phyloP scores from a whole-genome alignment of 305 asterid species.

The Striga hermonthica region DNA sequence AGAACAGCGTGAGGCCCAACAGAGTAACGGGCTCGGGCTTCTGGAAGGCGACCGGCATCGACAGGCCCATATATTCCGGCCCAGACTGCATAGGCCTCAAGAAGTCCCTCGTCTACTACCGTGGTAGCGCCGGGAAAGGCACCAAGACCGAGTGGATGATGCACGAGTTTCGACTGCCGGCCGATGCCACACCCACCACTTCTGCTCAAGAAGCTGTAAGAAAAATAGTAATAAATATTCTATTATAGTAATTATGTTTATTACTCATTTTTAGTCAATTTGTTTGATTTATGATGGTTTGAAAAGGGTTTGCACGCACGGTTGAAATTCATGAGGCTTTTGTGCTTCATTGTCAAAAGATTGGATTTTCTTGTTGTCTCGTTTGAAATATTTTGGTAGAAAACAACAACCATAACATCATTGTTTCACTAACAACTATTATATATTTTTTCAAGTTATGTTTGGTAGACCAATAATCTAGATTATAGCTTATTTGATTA shows the following conservation, averaged over 20 bases:
- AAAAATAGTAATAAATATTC: no score
- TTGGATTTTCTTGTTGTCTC: not conserved
- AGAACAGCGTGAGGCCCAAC: conserved; percentile 79
- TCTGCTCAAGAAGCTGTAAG: conserved; percentile 55
- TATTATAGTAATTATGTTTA: no score
- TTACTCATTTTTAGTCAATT: not conserved
- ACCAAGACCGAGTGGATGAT: conserved; percentile 98
- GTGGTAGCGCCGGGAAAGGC: conserved; percentile 96
- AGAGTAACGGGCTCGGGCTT: conserved; percentile 81
- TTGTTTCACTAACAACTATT: not conserved
- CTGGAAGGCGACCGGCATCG: conserved; percentile 94
- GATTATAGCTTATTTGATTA: no score
- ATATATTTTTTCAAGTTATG: no score
- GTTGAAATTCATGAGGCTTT: not conserved
- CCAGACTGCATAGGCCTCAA: conserved; percentile 74
- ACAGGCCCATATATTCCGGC: conserved; percentile 55
- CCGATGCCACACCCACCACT: conserved; percentile 39
- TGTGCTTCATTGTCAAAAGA: not conserved
- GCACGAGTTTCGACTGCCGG: conserved; percentile 92
- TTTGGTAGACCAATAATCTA: no score
- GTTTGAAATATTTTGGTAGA: not conserved
- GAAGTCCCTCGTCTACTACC: conserved; percentile 81
- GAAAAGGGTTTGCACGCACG: not conserved
- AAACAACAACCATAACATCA: not conserved
- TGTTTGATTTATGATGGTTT: not conserved